These are phyloP conservation scores for Globisporangium cystogenes DNA, from an alignment of 352 stramenopile species.

Conservation along the genomic window DNA sequence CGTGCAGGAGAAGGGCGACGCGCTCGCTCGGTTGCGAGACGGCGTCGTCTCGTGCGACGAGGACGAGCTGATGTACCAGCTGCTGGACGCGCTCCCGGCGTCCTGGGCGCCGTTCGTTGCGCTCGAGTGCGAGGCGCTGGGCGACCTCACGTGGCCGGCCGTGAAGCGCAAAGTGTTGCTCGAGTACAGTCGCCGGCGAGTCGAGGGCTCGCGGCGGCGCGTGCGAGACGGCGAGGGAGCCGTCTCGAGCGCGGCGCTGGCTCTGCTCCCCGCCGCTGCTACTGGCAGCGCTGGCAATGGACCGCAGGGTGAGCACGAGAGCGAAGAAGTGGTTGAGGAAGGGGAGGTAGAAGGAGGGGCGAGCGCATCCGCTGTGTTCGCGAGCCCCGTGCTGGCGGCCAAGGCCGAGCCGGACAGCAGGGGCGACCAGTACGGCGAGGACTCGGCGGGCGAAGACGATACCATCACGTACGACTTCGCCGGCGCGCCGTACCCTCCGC, in stretches of 20 bases:
- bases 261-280: neutral
- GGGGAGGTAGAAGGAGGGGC: neutral
- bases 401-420: constrained; percentile 2
- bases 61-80: constrained; percentile 8
- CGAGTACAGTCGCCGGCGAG: constrained; percentile 4
- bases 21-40: constrained; percentile 1
- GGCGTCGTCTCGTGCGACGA: neutral
- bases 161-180: constrained; percentile 6
- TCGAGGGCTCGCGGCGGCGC: neutral
- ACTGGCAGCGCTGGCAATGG: neutral
- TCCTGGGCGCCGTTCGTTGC: constrained; percentile 5
- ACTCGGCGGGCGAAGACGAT: constrained; percentile 2
- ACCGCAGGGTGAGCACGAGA: neutral
- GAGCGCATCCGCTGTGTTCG: neutral
- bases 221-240: neutral
- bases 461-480: constrained; percentile 7
- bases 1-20: constrained; percentile 2
- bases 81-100: constrained; percentile 6
- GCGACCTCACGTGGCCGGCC: constrained; percentile 6
- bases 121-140: neutral
- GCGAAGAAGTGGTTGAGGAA: neutral
- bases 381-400: neutral
- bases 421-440: constrained; percentile 3
- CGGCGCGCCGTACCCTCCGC: neutral
- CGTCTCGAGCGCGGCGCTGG: neutral